A percentile compares a stretch with the other conserved stretches of the same genome.
Evolutionary conservation across 768 basidiomycete genomes (phyloP).

Genomic region (Dentipellis sp.): DNA sequence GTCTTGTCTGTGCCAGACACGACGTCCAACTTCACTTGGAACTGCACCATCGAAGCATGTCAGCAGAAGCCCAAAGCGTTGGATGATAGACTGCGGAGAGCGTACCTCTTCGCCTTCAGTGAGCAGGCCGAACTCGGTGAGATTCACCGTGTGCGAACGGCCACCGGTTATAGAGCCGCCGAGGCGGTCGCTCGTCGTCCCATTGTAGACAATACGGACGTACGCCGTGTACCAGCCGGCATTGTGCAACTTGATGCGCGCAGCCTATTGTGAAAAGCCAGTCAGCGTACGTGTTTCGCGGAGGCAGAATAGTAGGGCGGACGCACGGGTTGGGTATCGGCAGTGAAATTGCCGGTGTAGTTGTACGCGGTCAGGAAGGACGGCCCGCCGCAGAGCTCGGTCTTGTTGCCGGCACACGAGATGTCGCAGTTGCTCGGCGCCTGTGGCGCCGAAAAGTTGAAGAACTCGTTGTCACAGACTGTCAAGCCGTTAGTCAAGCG

Average conservation of each 20-base stretch:
- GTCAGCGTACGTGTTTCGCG: neutral
- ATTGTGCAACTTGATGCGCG: neutral
- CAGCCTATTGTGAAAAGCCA: neutral
- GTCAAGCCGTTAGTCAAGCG: neutral
- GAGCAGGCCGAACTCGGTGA: neutral
- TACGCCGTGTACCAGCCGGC: neutral
- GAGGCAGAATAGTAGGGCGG: neutral
- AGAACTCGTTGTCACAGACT: neutral
- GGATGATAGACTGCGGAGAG: neutral
- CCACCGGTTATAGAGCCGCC: neutral
- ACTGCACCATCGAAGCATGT: neutral
- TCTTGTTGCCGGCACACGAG: constrained; percentile 1
- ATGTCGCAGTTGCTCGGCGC: neutral
- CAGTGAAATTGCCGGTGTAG: neutral
- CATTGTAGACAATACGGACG: neutral
- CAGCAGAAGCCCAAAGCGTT: neutral
- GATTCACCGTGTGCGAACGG: neutral
- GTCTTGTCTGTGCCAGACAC: neutral
- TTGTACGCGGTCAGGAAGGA: neutral
- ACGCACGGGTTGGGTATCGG: neutral
- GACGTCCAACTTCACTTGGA: neutral
- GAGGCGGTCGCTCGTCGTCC: neutral
- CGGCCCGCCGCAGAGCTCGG: constrained; percentile 1
- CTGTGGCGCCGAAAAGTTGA: neutral
- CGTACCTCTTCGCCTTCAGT: neutral